A percentile compares a stretch with the other conserved stretches of the same genome.
These are phyloP conservation scores for Naematelia aurantialba DNA, from an alignment of 768 basidiomycete genomes.

Conservation along the genomic window DNA sequence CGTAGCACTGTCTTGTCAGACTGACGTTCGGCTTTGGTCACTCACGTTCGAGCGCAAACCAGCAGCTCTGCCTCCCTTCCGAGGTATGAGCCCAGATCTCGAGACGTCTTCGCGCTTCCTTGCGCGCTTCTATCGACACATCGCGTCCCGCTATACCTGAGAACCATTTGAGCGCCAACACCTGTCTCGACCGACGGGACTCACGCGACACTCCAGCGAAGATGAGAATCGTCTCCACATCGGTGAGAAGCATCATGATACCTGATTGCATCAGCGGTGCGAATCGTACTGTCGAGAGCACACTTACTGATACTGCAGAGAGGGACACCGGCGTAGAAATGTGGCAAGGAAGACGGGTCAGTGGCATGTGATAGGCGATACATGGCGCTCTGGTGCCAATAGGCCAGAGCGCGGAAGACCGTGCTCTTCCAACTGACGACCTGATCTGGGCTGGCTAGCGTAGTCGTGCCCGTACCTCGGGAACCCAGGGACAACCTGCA, in stretches of 20 bases:
- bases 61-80: slow-evolving; percentile 6
- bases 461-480: neutral
- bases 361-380: neutral
- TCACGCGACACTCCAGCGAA: slow-evolving; percentile 5
- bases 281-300: neutral
- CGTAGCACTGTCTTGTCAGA: slow-evolving; percentile 7
- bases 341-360: neutral
- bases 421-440: neutral
- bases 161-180: neutral
- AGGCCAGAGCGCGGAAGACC: slow-evolving; percentile 5
- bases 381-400: slow-evolving; percentile 10
- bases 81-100: slow-evolving; percentile 3
- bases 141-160: neutral
- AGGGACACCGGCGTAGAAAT: slow-evolving; percentile 1
- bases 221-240: slow-evolving; percentile 7
- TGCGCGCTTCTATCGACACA: neutral
- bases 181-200: neutral
- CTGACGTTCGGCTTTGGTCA: neutral
- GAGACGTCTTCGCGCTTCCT: neutral
- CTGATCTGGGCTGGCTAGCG: neutral
- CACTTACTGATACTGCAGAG: slow-evolving; percentile 6
- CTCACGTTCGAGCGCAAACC: slow-evolving; percentile 9
- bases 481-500: slow-evolving; percentile 3
- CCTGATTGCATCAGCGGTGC: neutral
- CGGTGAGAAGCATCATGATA: slow-evolving; percentile 7